Base-by-base conservation (phyloP, 2,329 filamentous ascomycete species). In the Cladosporium sp. region DNA sequence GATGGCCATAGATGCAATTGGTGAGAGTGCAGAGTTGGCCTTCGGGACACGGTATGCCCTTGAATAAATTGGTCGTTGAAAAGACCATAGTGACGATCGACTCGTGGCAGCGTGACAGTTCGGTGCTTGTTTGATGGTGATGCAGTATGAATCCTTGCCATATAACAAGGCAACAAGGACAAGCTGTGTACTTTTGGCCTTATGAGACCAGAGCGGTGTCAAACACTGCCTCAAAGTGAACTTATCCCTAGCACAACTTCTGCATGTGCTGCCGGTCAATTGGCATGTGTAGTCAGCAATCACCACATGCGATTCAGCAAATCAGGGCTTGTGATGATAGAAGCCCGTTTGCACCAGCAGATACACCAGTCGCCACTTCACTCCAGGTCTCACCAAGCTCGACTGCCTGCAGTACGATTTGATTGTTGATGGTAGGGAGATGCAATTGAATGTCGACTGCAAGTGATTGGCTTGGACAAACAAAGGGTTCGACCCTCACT, bases 1-100 rank as follows among this genome's bases (percentile, higher is more conserved):
- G 68, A 69, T 87, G 84, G 12, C 72, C 75, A 70, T 86, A 87
- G 19, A 86, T 78, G 71, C 84, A 87, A 61, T 78, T 77, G 13
- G 80, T 72, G 12, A 86, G 71, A 28, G 70, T 65, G 70, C 84
- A 87, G 58, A 70, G 61, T 25, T 70, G 65, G 13, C 75, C 76
- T 60, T 77, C 73, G 8, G 83, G 83, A 68, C 83, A 87, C 25
- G 73, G 64, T 40, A 82, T 71, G 40, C 72, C 70, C 58, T 77
- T 79, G 71, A 84, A 83, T 7, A 82, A 69, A n/a, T 79, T 80
- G 12, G 79, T 74, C n/a, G 79, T 73, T 24, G 77, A 69, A 68
- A 84, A 84, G 48, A 71, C 64, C 80, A 83, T 83, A 39, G 56
- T 72, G 58, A 19, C 48, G 13, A 34, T 4, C 9, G 4, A 28